These are phyloP conservation scores for Phalaenopsis aphrodite DNA, from an alignment of 106 monocot genomes.

Conservation along the genomic window DNA sequence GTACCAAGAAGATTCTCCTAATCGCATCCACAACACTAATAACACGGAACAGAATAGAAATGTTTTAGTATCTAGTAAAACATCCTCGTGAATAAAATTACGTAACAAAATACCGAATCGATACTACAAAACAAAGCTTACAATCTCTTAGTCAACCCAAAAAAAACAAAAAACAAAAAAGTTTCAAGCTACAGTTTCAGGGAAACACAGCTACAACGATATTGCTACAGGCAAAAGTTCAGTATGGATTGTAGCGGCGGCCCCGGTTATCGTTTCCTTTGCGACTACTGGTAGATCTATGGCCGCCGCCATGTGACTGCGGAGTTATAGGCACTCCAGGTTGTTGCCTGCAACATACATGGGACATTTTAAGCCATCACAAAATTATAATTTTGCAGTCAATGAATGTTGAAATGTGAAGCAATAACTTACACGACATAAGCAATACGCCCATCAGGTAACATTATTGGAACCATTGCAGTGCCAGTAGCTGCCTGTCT, in stretches of 20 bases:
- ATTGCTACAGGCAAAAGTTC: not conserved
- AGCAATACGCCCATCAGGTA: constrained; percentile 68
- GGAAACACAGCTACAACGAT: too few relatives aligned
- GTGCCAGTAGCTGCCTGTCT: too few relatives aligned
- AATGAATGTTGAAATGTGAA: not conserved
- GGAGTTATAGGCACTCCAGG: constrained; percentile 22
- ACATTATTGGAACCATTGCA: constrained; percentile 1
- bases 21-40: too few relatives aligned
- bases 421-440: constrained; percentile 56
- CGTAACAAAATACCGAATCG: too few relatives aligned
- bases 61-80: too few relatives aligned
- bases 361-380: not conserved
- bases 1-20: too few relatives aligned
- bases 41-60: too few relatives aligned
- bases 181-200: too few relatives aligned
- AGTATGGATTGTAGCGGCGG: constrained; percentile 22
- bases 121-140: too few relatives aligned
- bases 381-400: not conserved
- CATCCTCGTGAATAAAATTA: too few relatives aligned
- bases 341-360: constrained; percentile 29
- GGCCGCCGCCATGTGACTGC: constrained; percentile 6
- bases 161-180: too few relatives aligned
- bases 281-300: constrained; percentile 9
- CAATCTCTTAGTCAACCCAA: too few relatives aligned
- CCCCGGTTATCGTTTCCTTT: constrained; percentile 11